Evolutionary conservation across 306 rosid genomes (phyloP).

Genomic region (Alnus rubra): DNA sequence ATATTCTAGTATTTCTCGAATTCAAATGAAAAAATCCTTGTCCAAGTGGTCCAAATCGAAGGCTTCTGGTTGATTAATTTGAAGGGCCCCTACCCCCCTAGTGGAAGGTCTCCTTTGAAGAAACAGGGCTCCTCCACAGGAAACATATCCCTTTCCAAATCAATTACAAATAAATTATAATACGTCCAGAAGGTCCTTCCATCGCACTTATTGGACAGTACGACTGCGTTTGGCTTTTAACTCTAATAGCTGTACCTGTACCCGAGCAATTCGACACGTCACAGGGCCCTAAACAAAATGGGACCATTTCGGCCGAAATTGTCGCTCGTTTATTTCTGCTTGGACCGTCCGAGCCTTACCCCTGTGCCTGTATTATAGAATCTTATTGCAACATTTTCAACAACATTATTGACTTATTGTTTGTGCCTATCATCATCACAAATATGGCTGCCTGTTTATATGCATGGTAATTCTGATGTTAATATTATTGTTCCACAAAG

Average conservation of each 20-base stretch:
- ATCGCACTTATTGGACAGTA: conserved; percentile 26
- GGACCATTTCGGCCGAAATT: not conserved
- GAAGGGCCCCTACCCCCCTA: no score
- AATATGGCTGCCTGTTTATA: not conserved
- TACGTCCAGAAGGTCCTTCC: conserved; percentile 25
- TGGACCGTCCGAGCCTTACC: not conserved
- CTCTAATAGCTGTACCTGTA: not conserved
- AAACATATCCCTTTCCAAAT: conserved; percentile 35
- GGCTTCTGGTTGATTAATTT: no score
- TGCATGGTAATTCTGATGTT: no score
- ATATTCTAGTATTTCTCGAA: no score
- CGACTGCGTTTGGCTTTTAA: not conserved
- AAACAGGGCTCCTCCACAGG: conserved; percentile 58
- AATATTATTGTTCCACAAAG: no score
- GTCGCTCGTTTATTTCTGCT: not conserved
- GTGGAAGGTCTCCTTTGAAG: conserved; percentile 52
- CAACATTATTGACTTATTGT: not conserved
- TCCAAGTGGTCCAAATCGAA: no score
- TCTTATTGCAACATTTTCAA: not conserved
- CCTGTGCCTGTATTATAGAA: no score
- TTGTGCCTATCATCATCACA: not conserved
- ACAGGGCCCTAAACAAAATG: not conserved
- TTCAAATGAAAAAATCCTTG: no score
- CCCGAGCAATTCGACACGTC: not conserved
- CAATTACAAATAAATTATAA: not conserved